Conservation (phyloP, 768 basidiomycete species). For the Hortiboletus campestris region DNA sequence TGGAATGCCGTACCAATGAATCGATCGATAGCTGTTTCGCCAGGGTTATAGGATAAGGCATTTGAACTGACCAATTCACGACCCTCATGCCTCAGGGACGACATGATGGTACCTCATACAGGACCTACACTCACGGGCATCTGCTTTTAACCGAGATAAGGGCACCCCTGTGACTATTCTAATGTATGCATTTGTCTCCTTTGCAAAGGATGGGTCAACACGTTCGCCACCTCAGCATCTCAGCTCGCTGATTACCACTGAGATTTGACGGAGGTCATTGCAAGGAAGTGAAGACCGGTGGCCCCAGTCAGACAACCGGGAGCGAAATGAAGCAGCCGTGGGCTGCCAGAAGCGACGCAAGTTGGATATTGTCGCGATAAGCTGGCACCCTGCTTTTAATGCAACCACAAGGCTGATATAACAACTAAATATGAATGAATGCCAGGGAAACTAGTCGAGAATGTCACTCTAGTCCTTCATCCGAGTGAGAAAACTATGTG, state of each 20-base stretch:
- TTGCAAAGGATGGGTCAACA: background rate
- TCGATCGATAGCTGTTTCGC: background rate
- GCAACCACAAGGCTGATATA: slow-evolving; percentile 2
- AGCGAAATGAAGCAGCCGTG: background rate
- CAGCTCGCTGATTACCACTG: background rate
- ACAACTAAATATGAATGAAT: background rate
- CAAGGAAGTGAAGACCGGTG: background rate
- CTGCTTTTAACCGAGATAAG: slow-evolving; percentile 9
- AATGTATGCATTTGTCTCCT: background rate
- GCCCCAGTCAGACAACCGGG: background rate
- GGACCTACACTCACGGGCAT: background rate
- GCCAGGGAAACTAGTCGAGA: background rate
- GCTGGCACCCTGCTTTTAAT: background rate
- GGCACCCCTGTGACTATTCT: background rate
- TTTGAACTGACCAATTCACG: background rate
- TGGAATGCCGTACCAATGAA: background rate
- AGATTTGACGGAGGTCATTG: too few relatives aligned
- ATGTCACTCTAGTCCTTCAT: background rate
- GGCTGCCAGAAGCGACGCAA: background rate
- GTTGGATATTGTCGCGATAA: background rate
- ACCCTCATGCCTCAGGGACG: slow-evolving; percentile 12
- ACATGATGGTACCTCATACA: background rate
- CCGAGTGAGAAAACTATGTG: background rate
- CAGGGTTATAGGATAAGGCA: background rate
- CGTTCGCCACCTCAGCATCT: background rate